These are phyloP conservation scores for maize (Zea mays) DNA, from an alignment of 176 grass and related monocot species.

Conservation along the genomic window Zm-B73-REFERENCE-NAM-5.0 NC_050100.1:4303501-4304000, in stretches of 20 bases:
- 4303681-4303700: constrained; percentile 18
- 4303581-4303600: neutral
- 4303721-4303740: constrained; percentile 19
- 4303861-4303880: constrained; percentile 10
- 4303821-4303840: neutral
- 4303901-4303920: neutral
- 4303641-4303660: constrained; percentile 19
- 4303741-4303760: neutral
- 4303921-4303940: neutral
- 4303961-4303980: neutral
- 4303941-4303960: neutral
- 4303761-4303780: neutral
- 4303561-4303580: constrained; percentile 11
- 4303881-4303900: neutral
- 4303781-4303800: neutral
- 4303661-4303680: constrained; percentile 13
- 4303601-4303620: constrained; percentile 31
- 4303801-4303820: neutral
- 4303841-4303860: neutral
- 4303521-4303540: constrained; percentile 7
- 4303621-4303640: constrained; percentile 24
- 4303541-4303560: constrained; percentile 18
- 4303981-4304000: constrained; percentile 3
- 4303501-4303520: constrained; percentile 43
- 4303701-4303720: constrained; percentile 10